Base-by-base conservation (phyloP, 768 basidiomycete genomes). In the Trametes cingulata region DNA sequence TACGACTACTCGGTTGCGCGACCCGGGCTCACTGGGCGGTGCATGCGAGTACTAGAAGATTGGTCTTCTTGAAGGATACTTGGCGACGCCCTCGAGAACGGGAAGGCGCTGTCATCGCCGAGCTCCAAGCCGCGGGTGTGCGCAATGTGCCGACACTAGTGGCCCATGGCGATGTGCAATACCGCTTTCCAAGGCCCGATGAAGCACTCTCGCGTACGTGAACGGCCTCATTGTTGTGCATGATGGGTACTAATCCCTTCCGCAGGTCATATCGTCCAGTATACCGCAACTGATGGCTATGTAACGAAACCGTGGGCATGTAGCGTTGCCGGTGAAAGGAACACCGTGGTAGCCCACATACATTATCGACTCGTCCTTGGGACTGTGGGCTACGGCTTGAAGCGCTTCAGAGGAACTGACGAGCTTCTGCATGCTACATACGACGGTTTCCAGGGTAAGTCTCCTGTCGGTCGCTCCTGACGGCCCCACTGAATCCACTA, bases 11-110 rank as follows among this genome's bases (percentile, higher is more conserved):
- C 29, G 40, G 56, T 17, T 43, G 56, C 14, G 56, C 20, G 20
- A 63, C 52, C 22, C 56, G 56, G 12, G 61, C 52, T 1, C 58
- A 58, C 27, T 58, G 56, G 61, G 61, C 61, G 19, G 56, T 63
- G 12, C 49, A 51, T 10, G 20, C 36, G 20, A 19, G n/a, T 2
- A 20, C 35, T 15, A 35, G 49, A 14, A 27, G 49, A 13, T 27
- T 45, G 19, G 19, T 46, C n/a, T 45, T 36, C 19, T 3, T 36
- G 12, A 43, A 45, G 41, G 53, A 55, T 22, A 45, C 53, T 7
- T 60, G 58, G 58, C 50, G 45, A 8, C 36, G 14, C 10, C 33
- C 40, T 12, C 37, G 19, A 0, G 49, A 51, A 15, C 35, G 37
- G 27, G 58, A 60, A 33, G 51, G 58, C 25, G 17, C 19, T 2